Evolutionary conservation across 495 filamentous ascomycete species (phyloP).

Genomic region (Xylaria acuta): DNA sequence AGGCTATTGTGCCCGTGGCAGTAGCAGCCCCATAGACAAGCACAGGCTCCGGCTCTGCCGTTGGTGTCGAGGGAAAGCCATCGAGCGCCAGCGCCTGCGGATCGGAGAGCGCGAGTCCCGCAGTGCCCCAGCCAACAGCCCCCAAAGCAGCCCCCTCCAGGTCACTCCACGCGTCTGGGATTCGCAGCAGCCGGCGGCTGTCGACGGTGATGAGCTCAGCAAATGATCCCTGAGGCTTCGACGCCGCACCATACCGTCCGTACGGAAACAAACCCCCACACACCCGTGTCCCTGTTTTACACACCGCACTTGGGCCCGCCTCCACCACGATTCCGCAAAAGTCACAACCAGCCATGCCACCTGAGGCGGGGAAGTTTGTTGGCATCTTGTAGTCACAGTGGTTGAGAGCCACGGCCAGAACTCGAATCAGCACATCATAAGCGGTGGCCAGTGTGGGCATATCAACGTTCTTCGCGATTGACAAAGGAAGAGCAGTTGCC

Average conservation of each 20-base stretch:
- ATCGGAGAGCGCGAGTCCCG: slow-evolving; percentile 22
- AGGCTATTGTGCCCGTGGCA: slow-evolving; percentile 29
- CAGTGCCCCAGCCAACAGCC: slow-evolving; percentile 23
- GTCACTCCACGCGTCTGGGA: slow-evolving; percentile 26
- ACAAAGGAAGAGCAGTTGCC: neutral
- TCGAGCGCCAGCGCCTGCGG: slow-evolving; percentile 18
- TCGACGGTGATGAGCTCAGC: slow-evolving; percentile 16
- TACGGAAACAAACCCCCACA: slow-evolving; percentile 26
- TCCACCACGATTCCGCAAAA: slow-evolving; percentile 52
- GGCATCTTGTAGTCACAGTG: slow-evolving; percentile 56
- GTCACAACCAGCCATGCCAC: slow-evolving; percentile 51
- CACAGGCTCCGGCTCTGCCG: slow-evolving; percentile 9
- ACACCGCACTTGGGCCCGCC: slow-evolving; percentile 26
- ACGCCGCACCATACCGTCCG: neutral
- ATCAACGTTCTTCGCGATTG: neutral
- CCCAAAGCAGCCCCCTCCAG: slow-evolving; percentile 24
- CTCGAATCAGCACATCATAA: slow-evolving; percentile 54
- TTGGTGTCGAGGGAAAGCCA: slow-evolving; percentile 21
- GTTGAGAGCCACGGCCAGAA: slow-evolving; percentile 53
- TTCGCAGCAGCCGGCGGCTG: slow-evolving; percentile 8
- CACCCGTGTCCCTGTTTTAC: slow-evolving; percentile 10
- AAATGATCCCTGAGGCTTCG: slow-evolving; percentile 5
- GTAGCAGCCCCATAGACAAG: slow-evolving; percentile 29
- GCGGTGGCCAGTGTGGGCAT: slow-evolving; percentile 13
- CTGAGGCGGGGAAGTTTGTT: slow-evolving; percentile 42